Evolutionary conservation across 2,329 filamentous ascomycete genomes (phyloP).

Genomic region (Aspergillus aculeatinus): DNA sequence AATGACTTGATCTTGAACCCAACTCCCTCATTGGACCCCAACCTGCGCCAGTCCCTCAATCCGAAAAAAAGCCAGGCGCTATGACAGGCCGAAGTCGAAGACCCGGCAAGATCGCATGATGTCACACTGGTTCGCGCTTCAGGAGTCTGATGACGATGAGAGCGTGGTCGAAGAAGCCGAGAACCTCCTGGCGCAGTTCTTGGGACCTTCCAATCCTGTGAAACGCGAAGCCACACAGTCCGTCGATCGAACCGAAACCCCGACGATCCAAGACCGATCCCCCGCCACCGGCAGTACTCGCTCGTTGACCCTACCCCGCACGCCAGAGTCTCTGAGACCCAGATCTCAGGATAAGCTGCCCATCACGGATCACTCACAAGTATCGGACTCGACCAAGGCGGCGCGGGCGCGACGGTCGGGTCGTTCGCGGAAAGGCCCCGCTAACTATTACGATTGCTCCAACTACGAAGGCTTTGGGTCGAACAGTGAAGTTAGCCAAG

Average conservation of each 20-base stretch:
- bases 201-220: constrained; percentile 6
- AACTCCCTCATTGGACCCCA: not conserved
- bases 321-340: not conserved
- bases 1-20: not conserved
- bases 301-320: not conserved
- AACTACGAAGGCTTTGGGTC: constrained; percentile 17
- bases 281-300: not conserved
- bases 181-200: constrained; percentile 29
- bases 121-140: not conserved
- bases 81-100: not conserved
- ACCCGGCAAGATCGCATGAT: not conserved
- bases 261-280: not conserved
- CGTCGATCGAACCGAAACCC: not conserved
- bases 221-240: not conserved
- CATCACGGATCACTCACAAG: not conserved
- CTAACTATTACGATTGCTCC: constrained; percentile 33
- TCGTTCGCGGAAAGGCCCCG: constrained; percentile 27
- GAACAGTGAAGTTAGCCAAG: constrained; percentile 12
- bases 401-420: constrained; percentile 26
- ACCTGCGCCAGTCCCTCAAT: not conserved
- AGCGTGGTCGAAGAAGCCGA: constrained; percentile 21
- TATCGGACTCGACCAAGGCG: not conserved
- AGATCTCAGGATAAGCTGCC: not conserved
- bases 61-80: not conserved
- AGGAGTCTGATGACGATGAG: constrained; percentile 20